Conservation (phyloP, 441 rosid genomes). For the Manihot esculenta region DNA sequence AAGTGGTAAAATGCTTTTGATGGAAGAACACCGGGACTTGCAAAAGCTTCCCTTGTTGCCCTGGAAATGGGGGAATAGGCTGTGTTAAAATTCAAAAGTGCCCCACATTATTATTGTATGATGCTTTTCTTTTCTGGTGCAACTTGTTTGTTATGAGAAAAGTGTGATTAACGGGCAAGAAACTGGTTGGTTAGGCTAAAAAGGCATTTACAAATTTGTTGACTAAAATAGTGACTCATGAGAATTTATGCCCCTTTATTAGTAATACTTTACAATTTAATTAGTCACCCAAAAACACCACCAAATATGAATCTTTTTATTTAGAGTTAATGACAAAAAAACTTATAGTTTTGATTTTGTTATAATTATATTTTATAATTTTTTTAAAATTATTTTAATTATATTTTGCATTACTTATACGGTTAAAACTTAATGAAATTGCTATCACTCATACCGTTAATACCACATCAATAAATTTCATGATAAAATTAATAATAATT, state of each 20-base stretch:
- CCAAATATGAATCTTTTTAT: too few species aligned
- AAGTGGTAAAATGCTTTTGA: neutral
- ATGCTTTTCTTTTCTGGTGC: neutral
- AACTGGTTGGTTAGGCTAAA: neutral
- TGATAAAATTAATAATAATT: too few species aligned
- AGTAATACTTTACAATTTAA: neutral
- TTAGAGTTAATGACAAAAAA: too few species aligned
- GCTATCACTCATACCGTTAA: too few species aligned
- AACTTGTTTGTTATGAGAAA: neutral
- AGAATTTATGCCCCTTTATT: neutral
- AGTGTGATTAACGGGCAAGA: neutral
- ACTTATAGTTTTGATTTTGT: too few species aligned
- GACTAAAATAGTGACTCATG: neutral
- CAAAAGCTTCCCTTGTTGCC: neutral
- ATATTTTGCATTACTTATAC: too few species aligned
- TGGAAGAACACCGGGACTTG: slow-evolving; percentile 24
- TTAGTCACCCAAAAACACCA: neutral
- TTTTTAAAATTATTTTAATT: too few species aligned
- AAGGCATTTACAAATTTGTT: neutral
- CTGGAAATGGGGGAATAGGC: neutral
- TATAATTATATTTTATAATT: too few species aligned
- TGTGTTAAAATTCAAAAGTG: neutral
- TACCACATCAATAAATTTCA: too few species aligned
- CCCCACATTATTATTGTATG: neutral
- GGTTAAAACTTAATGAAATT: too few species aligned